Evolutionary conservation across 768 basidiomycete species (phyloP), one percentile per base, ranked within the genome.

Genomic region (Lactarius pseudohatsudake): DNA sequence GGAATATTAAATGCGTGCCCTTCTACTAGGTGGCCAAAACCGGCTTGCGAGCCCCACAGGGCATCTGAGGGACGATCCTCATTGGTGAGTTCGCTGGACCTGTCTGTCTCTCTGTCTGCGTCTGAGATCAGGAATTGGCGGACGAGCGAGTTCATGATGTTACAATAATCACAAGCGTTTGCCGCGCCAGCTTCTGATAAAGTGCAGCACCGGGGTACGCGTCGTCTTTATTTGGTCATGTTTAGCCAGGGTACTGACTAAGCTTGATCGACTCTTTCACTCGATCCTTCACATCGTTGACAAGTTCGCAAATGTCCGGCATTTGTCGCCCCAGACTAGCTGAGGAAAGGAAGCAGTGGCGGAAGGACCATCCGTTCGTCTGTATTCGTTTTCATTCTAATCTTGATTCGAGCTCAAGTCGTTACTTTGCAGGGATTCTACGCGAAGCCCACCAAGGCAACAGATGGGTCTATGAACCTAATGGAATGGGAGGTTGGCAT

Each of bases 401-500:
- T 22, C 9, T 22, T 43, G 59, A 61, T 57, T 70, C n/a, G 43
- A 11, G 15, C 8, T 61, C 11, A 57, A 57, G 18, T 45, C 41
- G 59, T 55, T 2, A 53, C 22, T 59, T 59, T 38, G 53, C 74
- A 99, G 96, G 96, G 96, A 71, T 99, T 99, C 81, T 98, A 90
- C 74, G 97, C 97, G 47, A 92, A 93, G 75, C 97, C 97, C 28
- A 81, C 85, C 55, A 99, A 99, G 79, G 84, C 88, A 22, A 75
- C 86, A 28, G 97, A 99, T 78, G 94, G 96, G 20, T 90, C 94
- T 2, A 89, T 98, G 87, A 96, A 98, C 77, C 81, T 99, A 57
- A 87, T 98, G 86, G 88, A 94, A 76, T 99, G 97, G 97, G 97
- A 98, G 76, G 95, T 97, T 2, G 97, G 97, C 28, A 98, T 99